Base-by-base conservation (phyloP, 2,329 filamentous ascomycete species). In the Monosporascus sp. region DNA sequence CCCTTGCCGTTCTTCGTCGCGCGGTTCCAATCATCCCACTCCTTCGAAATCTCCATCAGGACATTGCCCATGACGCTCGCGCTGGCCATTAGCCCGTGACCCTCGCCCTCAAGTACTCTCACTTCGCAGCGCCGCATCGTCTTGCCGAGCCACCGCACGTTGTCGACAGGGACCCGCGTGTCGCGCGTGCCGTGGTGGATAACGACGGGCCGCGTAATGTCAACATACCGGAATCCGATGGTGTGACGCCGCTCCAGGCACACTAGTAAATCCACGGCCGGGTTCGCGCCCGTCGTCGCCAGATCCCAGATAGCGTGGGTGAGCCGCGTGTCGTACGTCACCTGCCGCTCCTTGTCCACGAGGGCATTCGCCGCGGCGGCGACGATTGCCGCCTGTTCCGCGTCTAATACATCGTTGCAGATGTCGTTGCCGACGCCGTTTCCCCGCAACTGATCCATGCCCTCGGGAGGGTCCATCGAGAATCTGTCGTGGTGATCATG, bases 161-260 rank as follows among this genome's bases (percentile, higher is more conserved):
- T 99, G 53, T 96, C 94, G 16, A 96, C 88, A 0, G 94, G 94
- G 1, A 99, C 94, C 24, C 94, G 83, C 7, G 88, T 91, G 66
- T 99, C 94, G 62, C 89, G 86, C 65, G 85, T 90, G 38, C 94
- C 94, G 68, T 99, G 94, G 65, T 97, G 93, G 59, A 99, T 96
- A 24, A 97, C 87, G 0, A 97, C 89, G 0, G 90, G 84, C 8
- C 91, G 84, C 6, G 88, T 95, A 60, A 99, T 96, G 67, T 99
- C 94, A 19, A 96, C 93, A 67, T 99, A 99, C 49, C 92, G 85
- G 74, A 99, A 99, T 0, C 94, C 94, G 63, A 99, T 96, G 0
- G 89, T 86, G 64, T 96, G 91, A 27, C 90, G 83, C 22, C 94
- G 85, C 71, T 99, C 94, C 2, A 99, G 79, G 67, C 94, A 99